Evolutionary conservation across 1,284 basidiomycete species (phyloP), one percentile per base, ranked within the genome.

Genomic region (Tylopilus sp.): DNA sequence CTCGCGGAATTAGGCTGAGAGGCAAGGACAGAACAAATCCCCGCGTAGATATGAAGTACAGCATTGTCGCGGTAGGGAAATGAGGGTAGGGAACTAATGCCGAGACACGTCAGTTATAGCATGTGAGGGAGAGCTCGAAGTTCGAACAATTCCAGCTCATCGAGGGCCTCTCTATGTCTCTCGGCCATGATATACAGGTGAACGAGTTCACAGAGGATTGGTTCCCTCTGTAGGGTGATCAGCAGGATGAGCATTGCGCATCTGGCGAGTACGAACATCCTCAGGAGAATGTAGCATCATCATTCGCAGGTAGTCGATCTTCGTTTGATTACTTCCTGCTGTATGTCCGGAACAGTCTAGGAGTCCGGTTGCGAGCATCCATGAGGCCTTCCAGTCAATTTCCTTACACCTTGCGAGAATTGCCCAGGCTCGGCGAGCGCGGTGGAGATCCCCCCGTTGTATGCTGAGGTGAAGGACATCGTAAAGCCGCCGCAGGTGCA

Each of bases 331-430:
- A 29, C 55, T 54, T 25, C 70, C 62, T 35, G 59, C 55, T 35
- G 64, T 59, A 35, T 66, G 50, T n/a, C 63, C 57, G 44, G 65
- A 57, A 25, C 67, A 60, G 39, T 71, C 73, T 15, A 88, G 69
- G 29, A 91, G 66, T 45, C 76, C 69, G 25, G 92, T 64, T 11
- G 84, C 86, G 48, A 81, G 84, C 41, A 73, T 74, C 92, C 92
- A 95, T 63, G 88, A 74, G 12, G 75, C 65, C 61, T 72, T 81
- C 88, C 89, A 92, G 56, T 86, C 72, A 9, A 92, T 73, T 70
- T 94, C 92, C 58, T 85, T 85, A 65, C 92, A 94, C 55, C 84
- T 77, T n/a, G 81, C 77, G 33, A 95, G 77, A 49, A 94, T 86
- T 26, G 77, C 72, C 89, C 90, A 96, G 9, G 87, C 87, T 53